Evolutionary conservation across 129 eudicot genomes (phyloP), one percentile per base, ranked within the genome.

Genomic region (Apium graveolens): DNA sequence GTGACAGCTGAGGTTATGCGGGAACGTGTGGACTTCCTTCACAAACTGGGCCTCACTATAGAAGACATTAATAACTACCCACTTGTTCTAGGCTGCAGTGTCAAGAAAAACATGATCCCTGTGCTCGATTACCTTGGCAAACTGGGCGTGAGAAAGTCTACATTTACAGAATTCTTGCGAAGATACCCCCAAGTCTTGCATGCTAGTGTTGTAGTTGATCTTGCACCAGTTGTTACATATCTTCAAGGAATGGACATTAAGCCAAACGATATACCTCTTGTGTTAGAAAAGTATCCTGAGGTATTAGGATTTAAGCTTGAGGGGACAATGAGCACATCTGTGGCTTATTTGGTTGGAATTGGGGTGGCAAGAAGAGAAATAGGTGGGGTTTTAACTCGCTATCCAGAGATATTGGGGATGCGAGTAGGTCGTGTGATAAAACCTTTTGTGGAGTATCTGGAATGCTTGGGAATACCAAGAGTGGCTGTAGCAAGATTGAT

Each of bases 321-420:
- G 84, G 99, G 99, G 27, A 95, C 99, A 24, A 95, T 95, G 99
- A 95, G 99, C 76, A 95, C 99, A 24, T 95, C 99, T 0, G 99
- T 95, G 49, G 99, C 99, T 73, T 95, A 91, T 86, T 83, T 95
- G 82, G 96, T 95, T 48, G 97, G 96, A 29, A 90, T 95, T 78
- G 99, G 99, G 41, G 97, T 95, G 60, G 87, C 96, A 42, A 92
- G 96, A 86, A 85, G 97, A 83, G 99, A 95, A 86, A 87, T 95
- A 51, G 99, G 97, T 20, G 91, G 91, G 73, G 75, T 95, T 7
- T 70, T 95, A 62, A 95, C 99, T 74, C 82, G 82, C 71, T 95
- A 85, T 76, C 99, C 99, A 0, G 96, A 91, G 79, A 87, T 95
- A 81, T 76, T 95, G 63, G 99, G 99, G 46, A 91, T 92, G 99